Evolutionary conservation across 192 early-diverging fungal species (phyloP).

Genomic region (Gaertneriomyces sp.): DNA sequence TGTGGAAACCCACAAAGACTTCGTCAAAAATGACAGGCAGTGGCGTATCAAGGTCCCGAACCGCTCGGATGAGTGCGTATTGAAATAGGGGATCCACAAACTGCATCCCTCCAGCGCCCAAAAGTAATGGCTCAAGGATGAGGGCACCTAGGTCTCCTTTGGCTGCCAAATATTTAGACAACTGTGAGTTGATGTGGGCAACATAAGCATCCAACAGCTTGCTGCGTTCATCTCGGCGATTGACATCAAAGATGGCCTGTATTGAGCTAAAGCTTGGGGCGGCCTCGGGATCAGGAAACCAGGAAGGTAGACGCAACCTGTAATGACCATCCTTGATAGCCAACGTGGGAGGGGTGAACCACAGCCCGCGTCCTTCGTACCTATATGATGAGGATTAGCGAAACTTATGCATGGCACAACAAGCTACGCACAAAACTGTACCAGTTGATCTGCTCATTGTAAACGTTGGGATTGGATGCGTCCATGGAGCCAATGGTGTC

Average conservation of each 20-base stretch:
- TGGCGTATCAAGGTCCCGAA: constrained; percentile 4
- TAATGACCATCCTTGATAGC: constrained; percentile 28
- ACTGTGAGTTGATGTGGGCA: constrained; percentile 15
- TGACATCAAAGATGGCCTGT: constrained; percentile 7
- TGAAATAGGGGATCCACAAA: constrained; percentile 79
- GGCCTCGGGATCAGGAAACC: neutral
- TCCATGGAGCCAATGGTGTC: constrained; percentile 86
- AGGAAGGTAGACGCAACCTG: constrained; percentile 19
- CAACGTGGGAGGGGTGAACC: constrained; percentile 63
- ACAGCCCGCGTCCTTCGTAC: constrained; percentile 50
- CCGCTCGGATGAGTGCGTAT: constrained; percentile 49
- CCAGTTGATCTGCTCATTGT: constrained; percentile 69
- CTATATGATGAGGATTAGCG: constrained; percentile 2
- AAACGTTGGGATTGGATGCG: constrained; percentile 67
- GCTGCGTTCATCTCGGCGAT: constrained; percentile 3
- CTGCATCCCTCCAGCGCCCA: constrained; percentile 84
- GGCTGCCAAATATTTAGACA: neutral
- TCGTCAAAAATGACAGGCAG: constrained; percentile 79
- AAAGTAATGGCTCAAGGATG: constrained; percentile 72
- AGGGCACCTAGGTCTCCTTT: constrained; percentile 43
- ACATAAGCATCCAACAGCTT: constrained; percentile 16
- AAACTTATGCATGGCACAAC: constrained; percentile 3
- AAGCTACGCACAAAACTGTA: constrained; percentile 33
- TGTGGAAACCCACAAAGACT: constrained; percentile 72
- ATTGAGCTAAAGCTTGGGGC: constrained; percentile 6